Conservation (phyloP, 1,284 basidiomycete genomes). For the Tylopilus sp. region DNA sequence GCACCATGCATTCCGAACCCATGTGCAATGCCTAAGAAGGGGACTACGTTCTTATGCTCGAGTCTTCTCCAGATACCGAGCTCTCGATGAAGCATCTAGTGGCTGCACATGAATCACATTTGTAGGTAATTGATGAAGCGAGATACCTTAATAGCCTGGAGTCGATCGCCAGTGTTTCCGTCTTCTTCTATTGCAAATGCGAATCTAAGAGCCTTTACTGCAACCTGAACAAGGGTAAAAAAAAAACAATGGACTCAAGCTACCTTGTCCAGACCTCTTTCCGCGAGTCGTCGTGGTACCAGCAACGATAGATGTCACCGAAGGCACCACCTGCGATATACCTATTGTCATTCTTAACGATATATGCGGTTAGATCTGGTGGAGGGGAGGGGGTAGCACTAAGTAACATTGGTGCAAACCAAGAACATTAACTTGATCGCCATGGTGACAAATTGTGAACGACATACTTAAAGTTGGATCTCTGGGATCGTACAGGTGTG, state of each 20-base stretch:
- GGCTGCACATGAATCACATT: neutral
- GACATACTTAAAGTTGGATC: too few species aligned
- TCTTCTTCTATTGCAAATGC: neutral
- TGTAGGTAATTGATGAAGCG: neutral
- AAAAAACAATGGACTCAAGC: neutral
- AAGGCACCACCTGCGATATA: neutral
- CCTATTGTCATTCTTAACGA: neutral
- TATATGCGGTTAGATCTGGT: neutral
- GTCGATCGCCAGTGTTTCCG: too few species aligned
- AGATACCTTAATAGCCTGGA: neutral
- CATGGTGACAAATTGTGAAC: too few species aligned
- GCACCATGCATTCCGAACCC: slow-evolving; percentile 24
- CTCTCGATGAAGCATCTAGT: slow-evolving; percentile 19
- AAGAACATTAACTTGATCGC: too few species aligned
- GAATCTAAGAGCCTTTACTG: neutral
- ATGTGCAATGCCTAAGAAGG: slow-evolving; percentile 26
- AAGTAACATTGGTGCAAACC: too few species aligned
- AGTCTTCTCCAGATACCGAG: slow-evolving; percentile 35
- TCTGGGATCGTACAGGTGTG: too few species aligned
- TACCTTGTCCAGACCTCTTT: neutral
- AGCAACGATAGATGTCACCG: slow-evolving; percentile 1
- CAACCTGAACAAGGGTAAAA: neutral
- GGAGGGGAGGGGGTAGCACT: neutral
- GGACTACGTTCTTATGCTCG: slow-evolving; percentile 25
- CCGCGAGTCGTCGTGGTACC: neutral